Conservation (phyloP, 495 filamentous ascomycete genomes). For the Tuber aestivum region DNA sequence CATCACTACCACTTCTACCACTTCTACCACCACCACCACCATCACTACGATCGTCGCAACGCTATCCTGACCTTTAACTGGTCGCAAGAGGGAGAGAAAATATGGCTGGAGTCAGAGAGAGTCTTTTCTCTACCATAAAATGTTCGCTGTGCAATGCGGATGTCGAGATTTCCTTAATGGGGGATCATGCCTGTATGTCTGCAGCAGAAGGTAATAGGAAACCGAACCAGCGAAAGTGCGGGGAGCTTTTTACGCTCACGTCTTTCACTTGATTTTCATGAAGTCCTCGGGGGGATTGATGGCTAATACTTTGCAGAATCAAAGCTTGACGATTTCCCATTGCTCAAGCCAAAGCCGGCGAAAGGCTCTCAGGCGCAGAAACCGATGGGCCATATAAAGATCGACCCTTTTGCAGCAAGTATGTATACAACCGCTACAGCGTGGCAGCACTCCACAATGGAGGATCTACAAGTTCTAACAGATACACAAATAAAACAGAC, state of each 20-base stretch:
- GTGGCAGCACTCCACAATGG: neutral
- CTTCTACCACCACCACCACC: neutral
- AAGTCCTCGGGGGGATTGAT: neutral
- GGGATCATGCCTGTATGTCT: conserved; percentile 70
- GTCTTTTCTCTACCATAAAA: conserved; percentile 85
- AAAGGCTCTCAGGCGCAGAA: conserved; percentile 40
- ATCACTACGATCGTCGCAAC: neutral
- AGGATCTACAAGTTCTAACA: neutral
- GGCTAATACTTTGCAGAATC: conserved; percentile 18
- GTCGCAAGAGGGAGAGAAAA: conserved; percentile 31
- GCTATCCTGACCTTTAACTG: neutral
- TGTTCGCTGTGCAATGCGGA: conserved; percentile 81
- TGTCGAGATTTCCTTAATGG: conserved; percentile 87
- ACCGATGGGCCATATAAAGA: conserved; percentile 46
- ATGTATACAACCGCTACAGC: conserved; percentile 36
- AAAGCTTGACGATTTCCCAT: conserved; percentile 18
- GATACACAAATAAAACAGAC: conserved; percentile 48
- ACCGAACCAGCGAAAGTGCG: conserved; percentile 9
- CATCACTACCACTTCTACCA: conserved; percentile 11
- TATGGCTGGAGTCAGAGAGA: conserved; percentile 54
- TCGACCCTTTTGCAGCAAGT: conserved; percentile 57
- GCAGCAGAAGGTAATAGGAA: conserved; percentile 28
- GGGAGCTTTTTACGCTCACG: neutral
- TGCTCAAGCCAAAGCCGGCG: conserved; percentile 21
- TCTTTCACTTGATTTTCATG: conserved; percentile 1